Percentiles rank a stretch among this genome's conserved stretches.
Evolutionary conservation across 768 basidiomycete species (phyloP).

Genomic region (Boletus tomentosulus): DNA sequence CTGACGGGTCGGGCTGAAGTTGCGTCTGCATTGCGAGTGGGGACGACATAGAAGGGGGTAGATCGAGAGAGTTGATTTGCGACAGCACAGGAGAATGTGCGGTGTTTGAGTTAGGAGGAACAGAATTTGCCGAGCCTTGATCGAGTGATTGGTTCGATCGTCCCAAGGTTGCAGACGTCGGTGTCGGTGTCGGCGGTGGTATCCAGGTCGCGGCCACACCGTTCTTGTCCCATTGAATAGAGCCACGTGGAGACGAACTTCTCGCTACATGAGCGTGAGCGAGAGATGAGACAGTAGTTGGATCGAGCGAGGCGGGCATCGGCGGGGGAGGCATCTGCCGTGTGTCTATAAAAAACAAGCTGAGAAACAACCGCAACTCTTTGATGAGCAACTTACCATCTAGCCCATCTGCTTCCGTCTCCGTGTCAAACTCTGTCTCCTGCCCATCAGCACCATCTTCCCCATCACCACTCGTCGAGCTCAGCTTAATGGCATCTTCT

Average conservation of each 20-base stretch:
- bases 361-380: neutral
- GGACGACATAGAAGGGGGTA: constrained; percentile 1
- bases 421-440: constrained; percentile 32
- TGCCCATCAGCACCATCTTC: constrained; percentile 21
- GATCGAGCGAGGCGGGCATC: constrained; percentile 42
- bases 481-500: neutral
- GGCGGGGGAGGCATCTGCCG: constrained; percentile 50
- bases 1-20: neutral
- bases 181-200: constrained; percentile 8
- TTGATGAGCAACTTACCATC: constrained; percentile 15
- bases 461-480: neutral
- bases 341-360: constrained; percentile 26
- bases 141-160: constrained; percentile 5
- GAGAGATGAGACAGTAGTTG: constrained; percentile 35
- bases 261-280: constrained; percentile 15
- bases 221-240: constrained; percentile 14
- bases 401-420: constrained; percentile 26
- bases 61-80: neutral
- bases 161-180: constrained; percentile 1
- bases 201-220: constrained; percentile 9
- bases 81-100: neutral
- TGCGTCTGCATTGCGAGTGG: neutral
- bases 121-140: neutral
- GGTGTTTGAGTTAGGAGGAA: neutral
- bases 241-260: constrained; percentile 18